Evolutionary conservation across 805 yeast genomes (phyloP), one percentile per base, ranked within the genome.

Genomic region (Saturnispora sekii): DNA sequence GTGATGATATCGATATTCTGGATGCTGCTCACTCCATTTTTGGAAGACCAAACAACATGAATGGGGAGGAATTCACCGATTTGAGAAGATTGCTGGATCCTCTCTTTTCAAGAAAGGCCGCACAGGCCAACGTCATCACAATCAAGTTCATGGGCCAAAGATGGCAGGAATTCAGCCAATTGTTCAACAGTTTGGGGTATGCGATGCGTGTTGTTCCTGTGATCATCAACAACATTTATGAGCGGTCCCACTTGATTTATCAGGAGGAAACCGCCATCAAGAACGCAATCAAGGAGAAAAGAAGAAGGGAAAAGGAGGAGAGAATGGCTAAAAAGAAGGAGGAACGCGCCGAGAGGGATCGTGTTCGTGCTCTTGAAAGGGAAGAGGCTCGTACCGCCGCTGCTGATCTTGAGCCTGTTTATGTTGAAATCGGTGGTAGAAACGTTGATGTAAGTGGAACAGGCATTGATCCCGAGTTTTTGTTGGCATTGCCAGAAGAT

Each of bases 391-490:
- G 57, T 10, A 26, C 10, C 48, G 47, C 9, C 48, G 45, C 15
- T 49, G 47, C 7, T 7, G 26, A 18, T 12, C 29, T 32, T 3
- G 72, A 73, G 12, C 89, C 94, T 0, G 69, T 84, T 0, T 73
- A 72, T 66, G 87, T 89, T 3, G 68, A 68, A 10, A 81, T 89
- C 51, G 88, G 87, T 32, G 94, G 83, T 18, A 64, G 81, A 26
- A 79, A 79, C 41, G 88, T 89, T 32, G 94, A 89, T 57, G 84
- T 89, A 32, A 75, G 89, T 35, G 95, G 93, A 0, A 80, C 95
- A 3, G 96, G 85, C 44, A 86, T 89, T 47, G 97, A 89, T 63
- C 95, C 95, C 0, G 90, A 84, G 52, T 89, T 87, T 59, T 68
- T 89, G 48, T 83, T 81, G 54, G 96, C 96, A 0, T 69, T 89